These are phyloP conservation scores for Backusella mclennaniae DNA, from an alignment of 192 early-diverging fungal species.

Conservation along the genomic window DNA sequence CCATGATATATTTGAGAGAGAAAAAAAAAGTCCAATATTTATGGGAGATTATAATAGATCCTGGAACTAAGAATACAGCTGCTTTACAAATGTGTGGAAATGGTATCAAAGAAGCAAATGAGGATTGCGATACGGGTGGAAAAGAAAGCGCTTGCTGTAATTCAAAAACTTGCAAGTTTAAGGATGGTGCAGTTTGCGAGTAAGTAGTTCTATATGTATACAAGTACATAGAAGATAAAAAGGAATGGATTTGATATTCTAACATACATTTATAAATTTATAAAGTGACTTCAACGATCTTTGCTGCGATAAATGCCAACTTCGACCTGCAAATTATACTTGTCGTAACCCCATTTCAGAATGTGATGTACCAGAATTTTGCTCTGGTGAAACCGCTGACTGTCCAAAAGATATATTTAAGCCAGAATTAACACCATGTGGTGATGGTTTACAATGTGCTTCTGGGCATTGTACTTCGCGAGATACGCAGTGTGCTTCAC, in stretches of 20 bases:
- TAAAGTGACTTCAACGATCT: constrained; percentile 76
- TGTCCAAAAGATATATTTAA: constrained; percentile 75
- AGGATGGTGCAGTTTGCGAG: constrained; percentile 72
- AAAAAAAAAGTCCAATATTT: background rate
- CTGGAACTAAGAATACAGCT: constrained; percentile 36
- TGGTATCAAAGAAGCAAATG: constrained; percentile 84
- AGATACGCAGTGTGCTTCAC: constrained; percentile 67
- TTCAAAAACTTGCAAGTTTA: constrained; percentile 78
- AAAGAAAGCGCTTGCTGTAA: constrained; percentile 84
- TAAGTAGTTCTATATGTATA: constrained; percentile 19
- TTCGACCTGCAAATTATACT: constrained; percentile 58
- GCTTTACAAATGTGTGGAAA: constrained; percentile 89
- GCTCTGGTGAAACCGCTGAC: constrained; percentile 64
- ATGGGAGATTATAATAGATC: constrained; percentile 23
- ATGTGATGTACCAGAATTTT: constrained; percentile 82
- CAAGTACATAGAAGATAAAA: background rate
- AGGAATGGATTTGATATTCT: background rate
- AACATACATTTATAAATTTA: background rate
- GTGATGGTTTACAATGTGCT: constrained; percentile 59
- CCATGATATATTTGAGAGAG: background rate
- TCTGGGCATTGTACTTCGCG: constrained; percentile 75
- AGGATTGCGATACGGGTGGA: constrained; percentile 91
- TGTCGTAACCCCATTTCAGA: constrained; percentile 74
- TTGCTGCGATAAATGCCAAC: constrained; percentile 79
- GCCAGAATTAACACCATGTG: constrained; percentile 68